Conservation (phyloP, 2,329 filamentous ascomycete species). For the Aspergillus hiratsukae region DNA sequence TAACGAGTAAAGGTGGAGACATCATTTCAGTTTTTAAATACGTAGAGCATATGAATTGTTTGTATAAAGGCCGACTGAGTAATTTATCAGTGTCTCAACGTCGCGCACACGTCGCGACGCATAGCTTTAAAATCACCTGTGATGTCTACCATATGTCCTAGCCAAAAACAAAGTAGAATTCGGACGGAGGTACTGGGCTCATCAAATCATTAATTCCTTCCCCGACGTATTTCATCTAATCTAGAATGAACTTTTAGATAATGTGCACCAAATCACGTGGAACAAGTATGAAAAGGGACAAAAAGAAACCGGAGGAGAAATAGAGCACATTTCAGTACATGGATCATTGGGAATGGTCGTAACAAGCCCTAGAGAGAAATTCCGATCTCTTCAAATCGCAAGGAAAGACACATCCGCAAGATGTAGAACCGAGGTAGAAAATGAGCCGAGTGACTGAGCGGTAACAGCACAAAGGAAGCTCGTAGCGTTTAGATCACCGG, state of each 20-base stretch:
- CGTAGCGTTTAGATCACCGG: constrained; percentile 53
- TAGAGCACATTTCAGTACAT: neutral
- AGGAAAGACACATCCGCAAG: neutral
- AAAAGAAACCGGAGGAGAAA: neutral
- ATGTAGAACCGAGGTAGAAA: neutral
- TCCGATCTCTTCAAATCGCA: neutral
- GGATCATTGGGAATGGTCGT: neutral
- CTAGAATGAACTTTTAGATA: constrained; percentile 26
- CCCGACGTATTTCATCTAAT: constrained; percentile 26
- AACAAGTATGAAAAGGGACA: neutral
- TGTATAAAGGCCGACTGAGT: neutral
- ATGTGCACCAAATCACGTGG: constrained; percentile 19
- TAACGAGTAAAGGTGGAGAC: no score
- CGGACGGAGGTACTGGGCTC: constrained; percentile 7
- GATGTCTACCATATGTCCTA: neutral
- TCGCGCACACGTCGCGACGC: neutral
- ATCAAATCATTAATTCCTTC: constrained; percentile 28
- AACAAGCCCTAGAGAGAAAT: neutral
- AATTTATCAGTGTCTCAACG: neutral
- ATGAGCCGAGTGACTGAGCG: neutral
- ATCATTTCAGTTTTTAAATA: no score
- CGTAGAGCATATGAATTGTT: neutral
- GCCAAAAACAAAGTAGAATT: neutral
- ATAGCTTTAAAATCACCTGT: neutral
- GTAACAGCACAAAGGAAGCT: neutral